A percentile compares a stretch with the other conserved stretches of the same genome.
Evolutionary conservation across 139 green algal species (phyloP).

Genomic region (Eudorina sp.): DNA sequence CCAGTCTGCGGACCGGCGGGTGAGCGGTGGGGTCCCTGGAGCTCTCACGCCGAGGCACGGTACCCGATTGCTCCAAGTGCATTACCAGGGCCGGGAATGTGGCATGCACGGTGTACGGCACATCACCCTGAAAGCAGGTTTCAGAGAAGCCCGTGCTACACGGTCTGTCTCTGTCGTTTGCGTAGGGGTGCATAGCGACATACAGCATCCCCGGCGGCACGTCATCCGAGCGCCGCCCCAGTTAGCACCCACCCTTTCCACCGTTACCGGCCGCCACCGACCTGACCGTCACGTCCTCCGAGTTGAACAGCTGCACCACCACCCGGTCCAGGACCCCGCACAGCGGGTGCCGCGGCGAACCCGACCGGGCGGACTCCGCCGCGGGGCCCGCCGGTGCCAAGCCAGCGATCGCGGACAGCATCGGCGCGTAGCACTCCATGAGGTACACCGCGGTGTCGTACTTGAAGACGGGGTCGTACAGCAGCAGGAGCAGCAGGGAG

Average conservation of each 20-base stretch:
- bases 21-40: no score
- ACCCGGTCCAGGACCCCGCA: slow-evolving; percentile 67
- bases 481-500: slow-evolving; percentile 70
- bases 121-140: no score
- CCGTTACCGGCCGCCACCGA: not conserved
- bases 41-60: no score
- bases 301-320: slow-evolving; percentile 78
- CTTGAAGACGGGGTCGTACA: slow-evolving; percentile 73
- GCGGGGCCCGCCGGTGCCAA: not conserved
- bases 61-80: no score
- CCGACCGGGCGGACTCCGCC: not conserved
- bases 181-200: no score
- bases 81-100: no score
- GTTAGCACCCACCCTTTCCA: not conserved
- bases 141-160: no score
- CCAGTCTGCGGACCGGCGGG: slow-evolving; percentile 10
- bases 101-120: no score
- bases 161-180: no score
- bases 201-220: no score
- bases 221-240: not conserved
- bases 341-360: slow-evolving; percentile 45
- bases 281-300: slow-evolving; percentile 61
- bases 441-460: slow-evolving; percentile 36
- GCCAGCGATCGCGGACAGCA: not conserved
- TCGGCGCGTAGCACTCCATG: slow-evolving; percentile 16